Percentiles rank a stretch among this genome's conserved stretches.
Evolutionary conservation across 257 asterid genomes (phyloP).

Genomic region (Solanum sitiens): DNA sequence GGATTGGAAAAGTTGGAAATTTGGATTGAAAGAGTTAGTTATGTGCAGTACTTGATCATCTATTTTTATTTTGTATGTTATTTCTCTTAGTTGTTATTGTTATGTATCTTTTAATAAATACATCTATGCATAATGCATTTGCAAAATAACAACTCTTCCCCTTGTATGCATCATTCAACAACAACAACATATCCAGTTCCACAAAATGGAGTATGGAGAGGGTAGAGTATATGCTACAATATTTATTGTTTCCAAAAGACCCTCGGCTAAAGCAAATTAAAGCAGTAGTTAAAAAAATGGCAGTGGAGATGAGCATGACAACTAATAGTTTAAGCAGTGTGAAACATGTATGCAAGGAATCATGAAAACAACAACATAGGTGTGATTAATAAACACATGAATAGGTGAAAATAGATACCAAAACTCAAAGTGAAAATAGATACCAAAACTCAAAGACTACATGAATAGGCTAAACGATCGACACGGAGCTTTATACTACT

Average conservation of each 20-base stretch:
- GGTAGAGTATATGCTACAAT: fast-evolving
- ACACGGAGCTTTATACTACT: neutral
- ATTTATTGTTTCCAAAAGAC: neutral
- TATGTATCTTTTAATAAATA: neutral
- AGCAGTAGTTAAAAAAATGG: neutral
- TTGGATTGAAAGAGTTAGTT: neutral
- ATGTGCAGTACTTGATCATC: neutral
- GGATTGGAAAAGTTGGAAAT: conserved; percentile 8
- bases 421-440: neutral
- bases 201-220: neutral
- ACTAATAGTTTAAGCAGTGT: neutral
- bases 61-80: neutral
- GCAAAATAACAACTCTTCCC: neutral
- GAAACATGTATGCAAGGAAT: neutral
- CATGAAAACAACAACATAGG: neutral
- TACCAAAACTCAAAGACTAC: neutral
- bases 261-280: neutral
- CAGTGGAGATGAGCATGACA: neutral
- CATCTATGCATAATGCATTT: neutral
- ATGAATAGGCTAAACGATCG: neutral
- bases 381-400: neutral
- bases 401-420: neutral
- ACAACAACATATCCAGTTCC: neutral
- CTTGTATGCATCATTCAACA: neutral
- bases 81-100: neutral